These are phyloP conservation scores for Macrophomina tecta DNA, from an alignment of 2,329 filamentous ascomycete species.

Conservation along the genomic window DNA sequence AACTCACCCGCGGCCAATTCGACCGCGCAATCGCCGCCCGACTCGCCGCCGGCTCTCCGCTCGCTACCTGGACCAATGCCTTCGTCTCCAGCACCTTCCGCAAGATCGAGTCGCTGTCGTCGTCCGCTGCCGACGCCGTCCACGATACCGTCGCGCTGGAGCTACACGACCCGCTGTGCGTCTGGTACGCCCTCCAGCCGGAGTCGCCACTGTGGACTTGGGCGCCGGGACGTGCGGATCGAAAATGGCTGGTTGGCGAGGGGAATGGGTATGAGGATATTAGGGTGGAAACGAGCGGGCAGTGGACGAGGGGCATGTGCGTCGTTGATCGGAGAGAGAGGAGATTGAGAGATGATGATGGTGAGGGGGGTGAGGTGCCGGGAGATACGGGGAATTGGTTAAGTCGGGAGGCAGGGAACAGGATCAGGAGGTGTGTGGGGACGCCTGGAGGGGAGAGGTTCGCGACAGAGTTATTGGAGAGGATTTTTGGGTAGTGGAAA, in stretches of 20 bases:
- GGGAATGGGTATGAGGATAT: conserved; percentile 72
- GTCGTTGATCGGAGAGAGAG: conserved; percentile 75
- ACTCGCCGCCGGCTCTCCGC: conserved; percentile 42
- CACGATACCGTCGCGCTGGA: conserved; percentile 47
- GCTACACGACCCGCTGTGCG: conserved; percentile 54
- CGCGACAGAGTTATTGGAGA: conserved; percentile 68
- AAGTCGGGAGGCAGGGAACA: conserved; percentile 75
- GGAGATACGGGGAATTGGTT: conserved; percentile 81
- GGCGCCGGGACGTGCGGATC: not conserved
- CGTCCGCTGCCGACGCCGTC: conserved; percentile 41
- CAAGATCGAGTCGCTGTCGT: conserved; percentile 49
- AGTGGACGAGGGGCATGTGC: conserved; percentile 95
- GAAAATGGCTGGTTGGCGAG: conserved; percentile 18
- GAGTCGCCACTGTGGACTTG: not conserved
- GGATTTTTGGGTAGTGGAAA: conserved; percentile 57
- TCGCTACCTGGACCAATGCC: conserved; percentile 53
- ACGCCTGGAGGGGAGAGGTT: conserved; percentile 73
- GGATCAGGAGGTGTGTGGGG: conserved; percentile 73
- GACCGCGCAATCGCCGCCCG: conserved; percentile 38
- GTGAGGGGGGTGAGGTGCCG: conserved; percentile 56
- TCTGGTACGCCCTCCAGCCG: conserved; percentile 42
- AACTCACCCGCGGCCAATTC: conserved; percentile 49
- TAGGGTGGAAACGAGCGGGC: conserved; percentile 84
- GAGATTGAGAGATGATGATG: conserved; percentile 53
- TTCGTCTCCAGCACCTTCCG: conserved; percentile 54